Evolutionary conservation across 305 asterid genomes (phyloP).

Genomic region (Coffea humblotiana): DNA sequence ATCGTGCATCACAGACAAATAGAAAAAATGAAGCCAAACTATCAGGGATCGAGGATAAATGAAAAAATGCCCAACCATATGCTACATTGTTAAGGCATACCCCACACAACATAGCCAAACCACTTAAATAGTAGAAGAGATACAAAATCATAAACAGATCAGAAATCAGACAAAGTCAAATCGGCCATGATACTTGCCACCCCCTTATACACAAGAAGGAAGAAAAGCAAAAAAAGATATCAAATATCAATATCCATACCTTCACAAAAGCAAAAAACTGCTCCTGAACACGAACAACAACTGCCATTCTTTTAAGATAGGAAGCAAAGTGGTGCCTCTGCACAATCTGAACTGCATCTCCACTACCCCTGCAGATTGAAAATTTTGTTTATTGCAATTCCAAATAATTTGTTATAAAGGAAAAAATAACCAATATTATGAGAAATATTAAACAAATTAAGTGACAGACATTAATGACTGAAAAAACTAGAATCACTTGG

Average conservation of each 20-base stretch:
- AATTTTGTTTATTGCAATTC: conserved; percentile 2
- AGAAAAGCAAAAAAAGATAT: background rate
- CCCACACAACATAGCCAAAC: too few species aligned
- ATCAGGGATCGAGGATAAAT: too few species aligned
- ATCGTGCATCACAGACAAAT: background rate
- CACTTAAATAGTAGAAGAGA: background rate
- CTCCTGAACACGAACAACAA: conserved; percentile 91
- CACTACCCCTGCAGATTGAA: conserved; percentile 72
- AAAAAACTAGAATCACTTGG: background rate
- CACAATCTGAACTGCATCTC: conserved; percentile 86
- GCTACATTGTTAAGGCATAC: background rate
- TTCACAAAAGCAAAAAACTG: conserved; percentile 86
- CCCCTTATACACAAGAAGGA: background rate
- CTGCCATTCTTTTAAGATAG: conserved; percentile 94
- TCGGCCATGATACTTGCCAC: background rate
- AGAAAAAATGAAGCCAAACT: too few species aligned
- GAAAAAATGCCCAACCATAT: too few species aligned
- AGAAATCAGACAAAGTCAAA: background rate
- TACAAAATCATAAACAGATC: background rate
- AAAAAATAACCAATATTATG: conserved; percentile 7
- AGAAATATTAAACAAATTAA: background rate
- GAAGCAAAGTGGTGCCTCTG: conserved; percentile 99
- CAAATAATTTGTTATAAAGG: too few species aligned
- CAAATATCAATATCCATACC: conserved; percentile 39
- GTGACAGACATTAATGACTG: background rate